Base-by-base conservation (phyloP, 2,329 filamentous ascomycete genomes). In the Pseudogymnoascus sp. region DNA sequence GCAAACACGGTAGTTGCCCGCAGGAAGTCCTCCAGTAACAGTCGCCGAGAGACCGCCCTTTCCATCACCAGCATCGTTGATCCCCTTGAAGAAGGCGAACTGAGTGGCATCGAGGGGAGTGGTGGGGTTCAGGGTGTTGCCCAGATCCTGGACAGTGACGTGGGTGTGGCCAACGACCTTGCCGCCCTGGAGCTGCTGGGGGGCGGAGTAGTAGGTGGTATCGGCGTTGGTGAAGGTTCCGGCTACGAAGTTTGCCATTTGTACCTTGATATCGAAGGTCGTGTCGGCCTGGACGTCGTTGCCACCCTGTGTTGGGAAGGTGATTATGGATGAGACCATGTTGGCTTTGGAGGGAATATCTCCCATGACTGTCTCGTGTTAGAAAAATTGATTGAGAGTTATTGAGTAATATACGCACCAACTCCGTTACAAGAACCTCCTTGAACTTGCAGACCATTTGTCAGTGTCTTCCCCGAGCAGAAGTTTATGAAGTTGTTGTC, bases 361-460 rank as follows among this genome's bases (percentile, higher is more conserved):
- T 47, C 72, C 72, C 72, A 74, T 74, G 16, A 68, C 72, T 74
- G 63, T 23, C 26, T 47, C 5, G 23, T 5, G 5, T 34, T 39
- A 51, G 54, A 45, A 11, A 36, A 7, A 26, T 11, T 10, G 23
- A 1, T 8, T 3, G 7, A 7, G 5, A 0, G 4, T 57, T 10
- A 21, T 65, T 31, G 14, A 23, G 14, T 31, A 11, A 29, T 14
- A 40, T 42, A 70, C 72, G 68, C 70, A 73, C 72, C 62, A 40
- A 74, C 73, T 63, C 72, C 72, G 39, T 88, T 88, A 76, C 86
- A 88, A 37, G 85, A 88, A 18, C 86, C 86, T 4, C 68, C 73
- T 64, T 76, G 77, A 61, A 81, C 76, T 72, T 88, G 85, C 29
- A 80, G 74, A 69, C 85, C 86, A 69, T 88, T 85, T 67, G 85